These are phyloP conservation scores for Microcyclosporella mali DNA, from an alignment of 2,329 filamentous ascomycete species.

Conservation along the genomic window DNA sequence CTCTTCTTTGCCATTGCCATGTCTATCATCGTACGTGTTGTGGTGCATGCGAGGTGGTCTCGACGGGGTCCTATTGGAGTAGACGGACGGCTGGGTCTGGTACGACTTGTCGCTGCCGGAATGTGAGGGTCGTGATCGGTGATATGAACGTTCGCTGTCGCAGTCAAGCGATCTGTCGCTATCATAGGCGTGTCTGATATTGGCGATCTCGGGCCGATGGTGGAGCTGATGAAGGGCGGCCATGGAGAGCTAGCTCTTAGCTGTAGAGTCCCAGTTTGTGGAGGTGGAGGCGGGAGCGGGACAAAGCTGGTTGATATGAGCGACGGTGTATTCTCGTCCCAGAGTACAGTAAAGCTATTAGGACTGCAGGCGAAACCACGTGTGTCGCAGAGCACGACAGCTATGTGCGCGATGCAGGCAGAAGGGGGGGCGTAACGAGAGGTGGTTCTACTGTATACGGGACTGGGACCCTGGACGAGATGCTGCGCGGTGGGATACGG, in stretches of 20 bases:
- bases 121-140: constrained; percentile 6
- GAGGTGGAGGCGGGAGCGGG: constrained; percentile 4
- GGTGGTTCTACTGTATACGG: neutral
- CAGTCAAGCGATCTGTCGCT: constrained; percentile 17
- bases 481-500: constrained; percentile 1
- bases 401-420: neutral
- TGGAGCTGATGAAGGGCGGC: constrained; percentile 18
- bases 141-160: constrained; percentile 18
- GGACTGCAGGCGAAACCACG: constrained; percentile 3
- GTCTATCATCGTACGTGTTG: constrained; percentile 21
- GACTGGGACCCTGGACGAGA: constrained; percentile 3
- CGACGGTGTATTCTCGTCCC: constrained; percentile 1
- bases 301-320: constrained; percentile 7
- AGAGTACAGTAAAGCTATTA: neutral
- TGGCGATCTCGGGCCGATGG: constrained; percentile 24
- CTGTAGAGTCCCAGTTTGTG: neutral
- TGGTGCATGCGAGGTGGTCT: constrained; percentile 24
- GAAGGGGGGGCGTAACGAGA: neutral
- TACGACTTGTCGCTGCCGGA: constrained; percentile 24
- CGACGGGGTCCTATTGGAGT: constrained; percentile 18
- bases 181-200: constrained; percentile 28
- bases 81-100: constrained; percentile 23
- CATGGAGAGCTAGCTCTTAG: constrained; percentile 10
- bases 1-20: constrained; percentile 8
- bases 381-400: constrained; percentile 14